Evolutionary conservation across 1,139 yeast species (phyloP), one percentile per base, ranked within the genome.

Genomic region (Lodderomyces metapsilosis): DNA sequence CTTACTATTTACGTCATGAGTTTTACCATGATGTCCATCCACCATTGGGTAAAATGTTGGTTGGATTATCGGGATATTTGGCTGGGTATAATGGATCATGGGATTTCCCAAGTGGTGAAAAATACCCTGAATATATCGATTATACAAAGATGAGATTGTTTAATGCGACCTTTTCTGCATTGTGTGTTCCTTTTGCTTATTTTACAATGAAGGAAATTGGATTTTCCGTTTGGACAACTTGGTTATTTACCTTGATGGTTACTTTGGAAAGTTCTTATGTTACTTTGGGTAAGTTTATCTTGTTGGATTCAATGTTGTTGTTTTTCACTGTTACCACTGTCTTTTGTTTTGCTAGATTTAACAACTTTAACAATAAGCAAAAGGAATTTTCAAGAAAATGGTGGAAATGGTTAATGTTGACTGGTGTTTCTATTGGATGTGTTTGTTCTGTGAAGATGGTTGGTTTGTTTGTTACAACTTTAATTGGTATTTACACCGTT

Each of bases 21-120:
- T 91, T 89, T 62, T 91, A 91, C 64, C 96, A 89, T 61, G 99
- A 92, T 67, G 98, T 92, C 45, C 99, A 92, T 64, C 99, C 99
- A 40, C 98, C 98, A 2, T 77, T 94, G 55, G 98, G 98, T 30
- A 94, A 94, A 66, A 89, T 94, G 96, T 76, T 94, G 49, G 91
- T 91, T 50, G 99, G 97, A 1, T 72, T 94, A 34, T 87, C 96
- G 11, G 99, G 98, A 12, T 89, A 85, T 58, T 59, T 94, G 51
- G 97, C 97, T 28, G 95, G 95, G 37, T 92, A 89, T 71, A 87
- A 92, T 61, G 98, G 98, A 31, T 83, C 95, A 2, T 94, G 94
- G 83, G 94, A 84, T 56, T 94, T 94, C 69, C 91, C 89, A 38
- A 84, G 95, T 41, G 97, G 98, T 43, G 79, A 80, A 44, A 67